phyloP scores from a whole-genome alignment of 2,329 filamentous ascomycete species.

The Colletotrichum theobromicola region DNA sequence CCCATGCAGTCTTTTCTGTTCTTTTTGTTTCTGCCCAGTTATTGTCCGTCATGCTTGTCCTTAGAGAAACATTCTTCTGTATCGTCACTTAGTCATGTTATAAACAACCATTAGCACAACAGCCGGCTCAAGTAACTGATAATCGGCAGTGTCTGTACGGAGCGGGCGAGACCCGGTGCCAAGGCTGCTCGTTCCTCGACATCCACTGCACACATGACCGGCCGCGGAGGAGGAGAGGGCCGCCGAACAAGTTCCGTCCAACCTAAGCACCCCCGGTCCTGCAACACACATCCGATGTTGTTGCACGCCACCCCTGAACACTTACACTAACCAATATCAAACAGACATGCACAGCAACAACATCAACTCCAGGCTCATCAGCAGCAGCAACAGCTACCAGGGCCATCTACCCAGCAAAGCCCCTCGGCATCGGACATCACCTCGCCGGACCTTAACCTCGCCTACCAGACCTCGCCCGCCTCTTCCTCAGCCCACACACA shows the following conservation, averaged over 20 bases:
- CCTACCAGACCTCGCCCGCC: conserved; percentile 1
- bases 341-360: neutral
- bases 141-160: conserved; percentile 23
- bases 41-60: neutral
- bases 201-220: conserved; percentile 31
- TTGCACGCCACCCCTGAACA: neutral
- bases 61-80: neutral
- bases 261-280: neutral
- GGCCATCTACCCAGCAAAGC: neutral
- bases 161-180: conserved; percentile 17
- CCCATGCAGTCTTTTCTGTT: neutral
- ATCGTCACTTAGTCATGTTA: neutral
- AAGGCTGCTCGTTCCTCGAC: conserved; percentile 27
- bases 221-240: conserved; percentile 30
- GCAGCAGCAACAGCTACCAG: neutral
- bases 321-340: neutral
- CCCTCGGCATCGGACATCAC: conserved; percentile 3
- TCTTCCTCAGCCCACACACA: neutral
- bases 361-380: neutral
- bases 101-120: neutral
- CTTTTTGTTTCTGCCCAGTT: neutral
- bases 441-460: neutral
- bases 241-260: conserved; percentile 27
- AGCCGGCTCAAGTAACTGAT: neutral
- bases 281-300: neutral